Evolutionary conservation across 129 eudicot species (phyloP).

Genomic region (Flaveria linearis): DNA sequence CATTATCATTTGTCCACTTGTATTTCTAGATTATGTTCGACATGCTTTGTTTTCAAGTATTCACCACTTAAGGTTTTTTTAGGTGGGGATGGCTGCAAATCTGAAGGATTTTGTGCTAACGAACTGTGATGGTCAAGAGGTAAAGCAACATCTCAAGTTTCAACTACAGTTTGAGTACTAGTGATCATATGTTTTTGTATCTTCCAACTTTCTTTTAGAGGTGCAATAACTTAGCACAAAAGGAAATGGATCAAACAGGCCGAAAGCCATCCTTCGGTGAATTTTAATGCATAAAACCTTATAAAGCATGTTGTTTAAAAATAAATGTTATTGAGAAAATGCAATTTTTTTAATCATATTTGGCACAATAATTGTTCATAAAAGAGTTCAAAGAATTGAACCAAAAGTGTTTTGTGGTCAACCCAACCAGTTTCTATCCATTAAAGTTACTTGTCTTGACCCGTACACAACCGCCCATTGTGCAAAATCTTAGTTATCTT

Average conservation of each 20-base stretch:
- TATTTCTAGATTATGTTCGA: slow-evolving; percentile 1
- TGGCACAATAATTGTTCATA: background rate
- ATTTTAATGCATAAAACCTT: slow-evolving; percentile 5
- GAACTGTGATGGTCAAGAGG: slow-evolving; percentile 78
- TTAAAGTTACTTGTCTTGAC: background rate
- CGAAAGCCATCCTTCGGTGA: background rate
- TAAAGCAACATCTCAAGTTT: slow-evolving; percentile 23
- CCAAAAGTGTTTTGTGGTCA: background rate
- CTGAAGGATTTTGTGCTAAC: slow-evolving; percentile 76
- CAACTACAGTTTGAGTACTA: slow-evolving; percentile 5
- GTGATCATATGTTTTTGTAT: background rate
- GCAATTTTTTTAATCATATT: background rate
- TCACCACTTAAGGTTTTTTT: slow-evolving; percentile 22
- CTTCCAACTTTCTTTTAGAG: slow-evolving; percentile 2
- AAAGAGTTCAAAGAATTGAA: background rate
- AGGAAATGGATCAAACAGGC: background rate
- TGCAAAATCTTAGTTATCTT: background rate
- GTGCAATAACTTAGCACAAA: background rate
- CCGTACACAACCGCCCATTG: background rate
- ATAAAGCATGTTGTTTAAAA: background rate
- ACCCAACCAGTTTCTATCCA: background rate
- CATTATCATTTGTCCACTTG: slow-evolving; percentile 2
- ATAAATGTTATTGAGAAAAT: background rate
- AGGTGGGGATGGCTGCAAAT: slow-evolving; percentile 95
- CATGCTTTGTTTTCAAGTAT: background rate